Evolutionary conservation across 1,284 basidiomycete genomes (phyloP).

Genomic region (Singerocomus inundabilis): DNA sequence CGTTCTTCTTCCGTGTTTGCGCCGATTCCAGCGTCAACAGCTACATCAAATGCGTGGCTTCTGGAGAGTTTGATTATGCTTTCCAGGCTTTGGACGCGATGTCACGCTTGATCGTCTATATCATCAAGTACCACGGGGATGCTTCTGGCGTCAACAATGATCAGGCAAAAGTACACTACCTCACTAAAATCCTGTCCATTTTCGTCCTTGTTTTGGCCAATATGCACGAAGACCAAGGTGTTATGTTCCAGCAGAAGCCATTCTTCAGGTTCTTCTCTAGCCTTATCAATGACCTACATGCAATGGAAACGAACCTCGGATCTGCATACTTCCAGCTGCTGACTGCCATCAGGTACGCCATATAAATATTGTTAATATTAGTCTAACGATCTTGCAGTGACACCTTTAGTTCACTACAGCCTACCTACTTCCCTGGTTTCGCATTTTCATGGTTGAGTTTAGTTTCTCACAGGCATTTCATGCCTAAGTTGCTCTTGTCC

Average conservation of each 20-base stretch:
- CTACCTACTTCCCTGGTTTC: constrained; percentile 96
- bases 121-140: constrained; percentile 99
- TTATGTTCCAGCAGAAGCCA: constrained; percentile 93
- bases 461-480: constrained; percentile 94
- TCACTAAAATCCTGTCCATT: constrained; percentile 97
- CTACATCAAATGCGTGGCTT: constrained; percentile 84
- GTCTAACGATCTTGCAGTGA: constrained; percentile 54
- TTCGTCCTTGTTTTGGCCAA: constrained; percentile 95
- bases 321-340: constrained; percentile 88
- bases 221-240: constrained; percentile 91
- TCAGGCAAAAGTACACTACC: constrained; percentile 93
- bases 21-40: constrained; percentile 92
- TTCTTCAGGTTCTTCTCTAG: constrained; percentile 99
- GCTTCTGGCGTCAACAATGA: constrained; percentile 85
- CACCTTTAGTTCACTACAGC: constrained; percentile 94
- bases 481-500: constrained; percentile 89
- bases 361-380: constrained; percentile 5
- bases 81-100: constrained; percentile 96
- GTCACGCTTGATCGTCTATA: constrained; percentile 93
- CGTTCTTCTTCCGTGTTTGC: constrained; percentile 98
- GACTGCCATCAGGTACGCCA: constrained; percentile 76
- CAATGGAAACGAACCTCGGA: constrained; percentile 81
- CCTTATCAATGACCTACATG: constrained; percentile 87
- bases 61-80: constrained; percentile 74
- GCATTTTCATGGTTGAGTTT: constrained; percentile 98